Evolutionary conservation across 805 yeast species (phyloP), one percentile per base, ranked within the genome.

Genomic region (Yamadazyma scolyti): DNA sequence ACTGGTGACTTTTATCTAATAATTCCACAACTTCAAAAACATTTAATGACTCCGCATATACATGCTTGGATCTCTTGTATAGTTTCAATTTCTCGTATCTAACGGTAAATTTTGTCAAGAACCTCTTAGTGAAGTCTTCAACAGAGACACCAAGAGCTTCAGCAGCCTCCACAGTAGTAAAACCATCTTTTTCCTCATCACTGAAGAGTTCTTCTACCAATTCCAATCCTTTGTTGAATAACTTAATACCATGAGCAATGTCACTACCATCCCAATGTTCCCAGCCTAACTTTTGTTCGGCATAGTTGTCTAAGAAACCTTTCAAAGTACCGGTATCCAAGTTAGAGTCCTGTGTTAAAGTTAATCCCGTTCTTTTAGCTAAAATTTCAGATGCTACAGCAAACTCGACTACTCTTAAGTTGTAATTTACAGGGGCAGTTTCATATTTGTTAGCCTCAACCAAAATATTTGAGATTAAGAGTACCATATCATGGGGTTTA

Each of bases 351-450:
- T 56, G 64, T 5, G 52, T 59, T 20, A 74, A 53, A n/a, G 11
- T 42, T 29, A 77, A 52, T 9, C 65, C 69, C 28, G 68, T 65
- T 39, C 61, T 61, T 20, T 60, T 48, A 7, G 82, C 84, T 37
- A 81, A 53, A 9, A 75, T 54, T 27, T 72, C 75, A 0, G 85
- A 77, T 4, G 84, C 83, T n/a, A 79, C 58, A 2, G 81, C 76
- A 23, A 77, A 81, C 48, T 81, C 88, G 9, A 79, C 86, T 2
- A 79, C 87, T 25, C 89, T 67, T 44, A 82, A 61, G 47, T 81
- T 81, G 54, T 81, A 81, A 53, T 78, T 77, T 6, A 67, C 56
- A 1, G 88, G 85, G 1, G 81, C 87, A 2, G 87, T 77, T 49
- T 77, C 83, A 34, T 70, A 73, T 48, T 81, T 82, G 56, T 78